A percentile compares a stretch with the other conserved stretches of the same genome.
These are phyloP conservation scores for Geosmithia flava DNA, from an alignment of 2,329 filamentous ascomycete genomes.

Conservation along the genomic window DNA sequence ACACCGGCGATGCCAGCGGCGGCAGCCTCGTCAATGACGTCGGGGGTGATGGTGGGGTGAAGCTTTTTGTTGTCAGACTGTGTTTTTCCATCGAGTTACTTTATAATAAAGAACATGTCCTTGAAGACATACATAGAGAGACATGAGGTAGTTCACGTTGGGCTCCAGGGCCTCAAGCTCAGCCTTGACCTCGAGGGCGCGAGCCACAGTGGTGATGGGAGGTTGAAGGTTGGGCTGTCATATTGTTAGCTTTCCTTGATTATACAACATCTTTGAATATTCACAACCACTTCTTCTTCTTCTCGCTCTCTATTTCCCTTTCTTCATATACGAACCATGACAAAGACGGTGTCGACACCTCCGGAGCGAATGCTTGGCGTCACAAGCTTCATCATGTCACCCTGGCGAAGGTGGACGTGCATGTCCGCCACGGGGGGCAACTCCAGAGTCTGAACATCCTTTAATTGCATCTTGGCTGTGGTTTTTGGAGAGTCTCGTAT, in stretches of 20 bases:
- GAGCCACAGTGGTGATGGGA: conserved; percentile 4
- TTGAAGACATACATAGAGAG: conserved; percentile 38
- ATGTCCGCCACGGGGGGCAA: conserved; percentile 55
- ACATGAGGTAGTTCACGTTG: conserved; percentile 60
- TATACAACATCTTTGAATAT: no score
- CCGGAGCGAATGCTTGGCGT: conserved; percentile 40
- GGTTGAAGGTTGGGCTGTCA: conserved; percentile 5
- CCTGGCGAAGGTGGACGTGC: conserved; percentile 61
- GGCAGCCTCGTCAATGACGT: conserved; percentile 61
- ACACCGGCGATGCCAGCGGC: conserved; percentile 59
- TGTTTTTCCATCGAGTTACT: no score
- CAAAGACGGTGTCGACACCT: conserved; percentile 52
- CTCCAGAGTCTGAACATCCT: conserved; percentile 26
- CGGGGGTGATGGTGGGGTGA: conserved; percentile 51
- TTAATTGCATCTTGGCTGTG: conserved; percentile 17
- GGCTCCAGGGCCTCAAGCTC: conserved; percentile 47
- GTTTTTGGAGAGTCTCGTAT: not conserved
- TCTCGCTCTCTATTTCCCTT: no score
- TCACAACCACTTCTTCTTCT: not conserved
- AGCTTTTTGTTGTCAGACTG: conserved; percentile 16
- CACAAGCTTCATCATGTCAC: conserved; percentile 47
- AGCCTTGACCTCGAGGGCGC: conserved; percentile 46
- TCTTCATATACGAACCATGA: conserved; percentile 15
- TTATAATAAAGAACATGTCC: conserved; percentile 5
- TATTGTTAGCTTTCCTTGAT: no score